phyloP scores from a whole-genome alignment of 2,329 filamentous ascomycete species.

The Pseudogymnoascus sp. region DNA sequence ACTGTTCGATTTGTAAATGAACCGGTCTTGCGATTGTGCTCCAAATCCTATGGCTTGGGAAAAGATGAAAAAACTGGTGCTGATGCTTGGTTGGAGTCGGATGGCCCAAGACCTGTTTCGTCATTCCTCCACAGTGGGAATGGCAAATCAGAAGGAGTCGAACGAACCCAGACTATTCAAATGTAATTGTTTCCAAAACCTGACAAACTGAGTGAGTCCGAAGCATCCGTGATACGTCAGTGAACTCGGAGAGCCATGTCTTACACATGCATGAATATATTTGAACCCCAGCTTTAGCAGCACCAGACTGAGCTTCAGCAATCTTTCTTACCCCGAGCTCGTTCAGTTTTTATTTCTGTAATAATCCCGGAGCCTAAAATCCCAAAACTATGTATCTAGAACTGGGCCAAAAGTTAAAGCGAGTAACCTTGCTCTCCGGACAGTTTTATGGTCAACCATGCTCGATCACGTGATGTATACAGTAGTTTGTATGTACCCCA shows the following conservation, averaged over 20 bases:
- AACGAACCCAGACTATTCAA: not conserved
- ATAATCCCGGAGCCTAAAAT: not conserved
- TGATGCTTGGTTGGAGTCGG: not conserved
- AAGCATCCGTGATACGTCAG: not conserved
- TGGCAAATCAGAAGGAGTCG: not conserved
- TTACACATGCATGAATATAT: not conserved
- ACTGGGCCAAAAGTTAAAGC: not conserved
- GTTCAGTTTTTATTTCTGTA: not conserved
- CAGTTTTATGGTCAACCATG: not conserved
- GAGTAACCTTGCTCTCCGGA: not conserved
- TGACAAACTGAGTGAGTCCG: not conserved
- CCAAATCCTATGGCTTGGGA: constrained; percentile 33
- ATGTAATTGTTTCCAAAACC: not conserved
- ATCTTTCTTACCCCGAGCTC: not conserved
- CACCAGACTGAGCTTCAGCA: not conserved
- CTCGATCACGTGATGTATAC: not conserved
- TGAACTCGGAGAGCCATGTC: not conserved
- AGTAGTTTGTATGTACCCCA: constrained; percentile 1
- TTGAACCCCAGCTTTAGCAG: not conserved
- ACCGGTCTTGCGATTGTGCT: not conserved
- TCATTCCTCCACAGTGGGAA: not conserved
- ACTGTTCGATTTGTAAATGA: not conserved
- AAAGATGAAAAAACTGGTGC: constrained; percentile 30
- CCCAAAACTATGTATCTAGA: not conserved
- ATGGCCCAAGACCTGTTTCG: not conserved